Conservation (phyloP, 352 stramenopile species). For the Phytophthora citricola region DNA sequence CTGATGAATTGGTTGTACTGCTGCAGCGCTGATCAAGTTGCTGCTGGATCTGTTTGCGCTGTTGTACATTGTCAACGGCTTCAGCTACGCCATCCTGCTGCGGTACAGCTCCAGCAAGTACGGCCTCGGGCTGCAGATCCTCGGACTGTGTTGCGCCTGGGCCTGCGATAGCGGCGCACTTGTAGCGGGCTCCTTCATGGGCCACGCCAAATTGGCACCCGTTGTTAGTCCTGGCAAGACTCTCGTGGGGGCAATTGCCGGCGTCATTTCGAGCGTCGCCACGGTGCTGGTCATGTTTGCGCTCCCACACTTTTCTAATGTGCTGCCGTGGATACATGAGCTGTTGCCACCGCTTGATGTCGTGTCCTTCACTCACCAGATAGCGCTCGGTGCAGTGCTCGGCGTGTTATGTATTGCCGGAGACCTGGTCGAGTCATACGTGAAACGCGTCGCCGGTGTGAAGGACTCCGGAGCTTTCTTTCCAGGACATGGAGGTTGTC, state of each 20-base stretch:
- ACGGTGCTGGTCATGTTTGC: constrained; percentile 59
- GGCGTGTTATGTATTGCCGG: constrained; percentile 70
- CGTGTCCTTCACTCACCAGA: constrained; percentile 44
- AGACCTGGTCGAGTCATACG: constrained; percentile 70
- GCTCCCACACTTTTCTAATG: constrained; percentile 25
- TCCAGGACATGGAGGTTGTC: constrained; percentile 75
- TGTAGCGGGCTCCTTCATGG: constrained; percentile 59
- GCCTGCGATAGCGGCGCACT: constrained; percentile 74
- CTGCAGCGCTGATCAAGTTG: constrained; percentile 36
- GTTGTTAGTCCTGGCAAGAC: constrained; percentile 79
- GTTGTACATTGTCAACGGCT: constrained; percentile 65
- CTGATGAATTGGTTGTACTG: constrained; percentile 10
- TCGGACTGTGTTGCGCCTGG: constrained; percentile 70
- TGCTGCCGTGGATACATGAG: constrained; percentile 30
- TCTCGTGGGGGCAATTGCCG: constrained; percentile 55
- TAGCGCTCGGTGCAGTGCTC: constrained; percentile 51
- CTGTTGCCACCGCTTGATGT: constrained; percentile 37
- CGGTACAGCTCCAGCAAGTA: constrained; percentile 51
- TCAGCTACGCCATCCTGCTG: constrained; percentile 69
- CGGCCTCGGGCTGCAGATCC: constrained; percentile 66
- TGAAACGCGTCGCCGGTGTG: constrained; percentile 73
- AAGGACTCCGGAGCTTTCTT: constrained; percentile 82
- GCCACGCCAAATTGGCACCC: constrained; percentile 64
- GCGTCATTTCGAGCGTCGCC: constrained; percentile 52
- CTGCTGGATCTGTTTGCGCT: constrained; percentile 67